phyloP scores from a whole-genome alignment of 257 asterid species.

The Avicennia marina region DNA sequence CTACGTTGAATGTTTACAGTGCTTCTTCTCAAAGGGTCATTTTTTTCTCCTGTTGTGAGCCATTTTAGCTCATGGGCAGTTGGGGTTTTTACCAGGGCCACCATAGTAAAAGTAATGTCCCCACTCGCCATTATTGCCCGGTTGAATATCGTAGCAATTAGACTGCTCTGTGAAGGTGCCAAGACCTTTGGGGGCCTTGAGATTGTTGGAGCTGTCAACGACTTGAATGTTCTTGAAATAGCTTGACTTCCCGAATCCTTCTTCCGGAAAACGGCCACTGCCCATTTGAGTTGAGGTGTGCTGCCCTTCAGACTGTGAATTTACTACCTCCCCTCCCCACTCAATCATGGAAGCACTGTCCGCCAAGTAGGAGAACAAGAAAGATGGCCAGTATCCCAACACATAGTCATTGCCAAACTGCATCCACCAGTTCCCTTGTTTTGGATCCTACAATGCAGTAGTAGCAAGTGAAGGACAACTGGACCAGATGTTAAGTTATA shows the following conservation, averaged over 20 bases:
- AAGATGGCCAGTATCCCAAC: slow-evolving; percentile 89
- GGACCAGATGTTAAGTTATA: neutral
- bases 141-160: slow-evolving; percentile 80
- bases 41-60: neutral
- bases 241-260: slow-evolving; percentile 80
- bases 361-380: slow-evolving; percentile 75
- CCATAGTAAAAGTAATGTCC: slow-evolving; percentile 88
- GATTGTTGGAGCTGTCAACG: slow-evolving; percentile 77
- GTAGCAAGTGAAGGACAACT: neutral
- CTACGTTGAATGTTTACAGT: slow-evolving; percentile 38
- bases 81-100: slow-evolving; percentile 87
- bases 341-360: slow-evolving; percentile 87
- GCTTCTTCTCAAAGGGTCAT: slow-evolving; percentile 12
- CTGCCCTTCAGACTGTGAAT: slow-evolving; percentile 59
- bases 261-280: slow-evolving; percentile 81
- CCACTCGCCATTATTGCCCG: slow-evolving; percentile 78
- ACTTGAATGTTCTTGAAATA: slow-evolving; percentile 83
- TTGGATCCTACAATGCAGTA: slow-evolving; percentile 63
- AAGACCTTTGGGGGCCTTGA: slow-evolving; percentile 65
- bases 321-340: slow-evolving; percentile 93
- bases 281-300: slow-evolving; percentile 95
- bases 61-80: slow-evolving; percentile 46
- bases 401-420: slow-evolving; percentile 80
- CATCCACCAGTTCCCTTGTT: slow-evolving; percentile 96
- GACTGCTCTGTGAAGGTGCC: slow-evolving; percentile 79